Evolutionary conservation across 768 basidiomycete genomes (phyloP).

Genomic region (Neoboletus brunneissimus): DNA sequence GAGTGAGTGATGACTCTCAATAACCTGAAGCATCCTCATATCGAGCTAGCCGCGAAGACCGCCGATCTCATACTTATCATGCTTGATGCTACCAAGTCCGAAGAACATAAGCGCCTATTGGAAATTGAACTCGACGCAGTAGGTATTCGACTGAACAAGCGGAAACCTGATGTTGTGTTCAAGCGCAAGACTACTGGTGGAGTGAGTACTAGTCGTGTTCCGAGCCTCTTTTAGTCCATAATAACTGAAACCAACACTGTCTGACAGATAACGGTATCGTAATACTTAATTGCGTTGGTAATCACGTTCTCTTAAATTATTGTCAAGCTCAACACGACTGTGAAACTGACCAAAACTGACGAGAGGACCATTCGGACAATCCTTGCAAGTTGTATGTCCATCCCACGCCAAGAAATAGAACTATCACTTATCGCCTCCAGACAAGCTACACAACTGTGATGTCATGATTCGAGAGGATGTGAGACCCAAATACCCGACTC

Average conservation of each 20-base stretch:
- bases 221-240: background rate
- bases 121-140: constrained; percentile 96
- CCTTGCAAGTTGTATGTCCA: constrained; percentile 72
- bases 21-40: constrained; percentile 7
- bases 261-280: constrained; percentile 63
- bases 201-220: constrained; percentile 46
- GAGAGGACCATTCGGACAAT: constrained; percentile 94
- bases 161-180: constrained; percentile 91
- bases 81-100: constrained; percentile 90
- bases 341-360: constrained; percentile 91
- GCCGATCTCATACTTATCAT: constrained; percentile 92
- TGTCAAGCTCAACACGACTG: constrained; percentile 76
- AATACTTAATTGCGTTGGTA: background rate
- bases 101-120: constrained; percentile 83
- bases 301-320: background rate
- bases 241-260: background rate
- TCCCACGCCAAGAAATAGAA: background rate
- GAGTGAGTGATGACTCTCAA: constrained; percentile 41
- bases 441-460: constrained; percentile 92
- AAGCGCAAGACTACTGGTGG: constrained; percentile 92
- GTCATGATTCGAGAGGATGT: constrained; percentile 99
- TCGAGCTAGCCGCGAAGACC: constrained; percentile 67
- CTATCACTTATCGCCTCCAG: constrained; percentile 36
- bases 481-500: constrained; percentile 10
- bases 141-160: constrained; percentile 90